These are phyloP conservation scores for Eucalyptus globulus DNA, from an alignment of 345 rosid genomes.

Conservation along the genomic window DNA sequence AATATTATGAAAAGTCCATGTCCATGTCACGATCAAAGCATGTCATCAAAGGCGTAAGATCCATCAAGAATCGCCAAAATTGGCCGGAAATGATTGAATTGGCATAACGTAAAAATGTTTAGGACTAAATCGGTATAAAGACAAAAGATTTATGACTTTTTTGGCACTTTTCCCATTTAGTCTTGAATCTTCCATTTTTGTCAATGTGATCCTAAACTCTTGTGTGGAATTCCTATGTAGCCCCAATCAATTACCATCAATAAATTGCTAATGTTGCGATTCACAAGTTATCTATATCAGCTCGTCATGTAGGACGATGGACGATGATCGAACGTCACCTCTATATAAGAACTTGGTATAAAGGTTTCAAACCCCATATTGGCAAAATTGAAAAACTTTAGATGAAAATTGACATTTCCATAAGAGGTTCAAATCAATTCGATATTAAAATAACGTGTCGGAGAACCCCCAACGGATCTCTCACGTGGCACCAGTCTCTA, in stretches of 20 bases:
- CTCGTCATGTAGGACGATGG: rapidly evolving
- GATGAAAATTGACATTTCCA: rapidly evolving
- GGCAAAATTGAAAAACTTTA: no score
- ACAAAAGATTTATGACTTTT: no score
- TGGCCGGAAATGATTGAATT: no score
- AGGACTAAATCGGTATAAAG: no score
- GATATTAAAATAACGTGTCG: rapidly evolving
- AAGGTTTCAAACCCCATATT: rapidly evolving
- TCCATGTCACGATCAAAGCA: no score
- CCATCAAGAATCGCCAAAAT: no score
- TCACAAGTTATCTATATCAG: rapidly evolving
- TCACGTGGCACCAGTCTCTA: not conserved
- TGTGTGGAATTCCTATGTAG: rapidly evolving
- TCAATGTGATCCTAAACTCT: rapidly evolving
- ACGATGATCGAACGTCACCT: no score
- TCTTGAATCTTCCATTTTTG: rapidly evolving
- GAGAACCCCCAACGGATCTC: not conserved
- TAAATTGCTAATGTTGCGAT: rapidly evolving
- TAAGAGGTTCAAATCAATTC: rapidly evolving
- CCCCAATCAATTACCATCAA: rapidly evolving
- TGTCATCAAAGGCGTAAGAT: no score
- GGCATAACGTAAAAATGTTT: no score
- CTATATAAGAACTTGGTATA: not conserved
- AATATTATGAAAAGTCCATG: no score
- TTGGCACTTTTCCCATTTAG: no score